Evolutionary conservation across 2,329 filamentous ascomycete species (phyloP), one percentile per base, ranked within the genome.

Genomic region (Xylariaceae sp.): DNA sequence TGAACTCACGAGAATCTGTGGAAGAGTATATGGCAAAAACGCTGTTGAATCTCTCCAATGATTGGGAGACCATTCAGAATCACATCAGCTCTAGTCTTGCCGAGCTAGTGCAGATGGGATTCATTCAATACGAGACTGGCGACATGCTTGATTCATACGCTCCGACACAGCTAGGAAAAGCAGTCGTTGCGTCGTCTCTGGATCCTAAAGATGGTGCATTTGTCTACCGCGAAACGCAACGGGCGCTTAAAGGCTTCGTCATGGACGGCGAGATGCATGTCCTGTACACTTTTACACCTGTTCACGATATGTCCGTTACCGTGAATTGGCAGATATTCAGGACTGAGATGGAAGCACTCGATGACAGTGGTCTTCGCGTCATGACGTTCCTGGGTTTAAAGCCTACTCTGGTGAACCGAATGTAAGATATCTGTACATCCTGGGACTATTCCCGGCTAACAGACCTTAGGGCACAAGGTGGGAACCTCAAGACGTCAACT

Each of bases 191-290:
- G 10, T 88, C 87, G 3, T 82, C 83, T 1, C 77, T 91, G 33
- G 81, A 86, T 44, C 87, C 86, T 0, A 85, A 89, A 51, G 87
- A 90, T 58, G 87, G 87, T 0, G 68, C 88, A 1, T 90, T 90
- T 58, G 76, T 90, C 15, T 74, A 90, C 58, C 74, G 80, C 41
- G 87, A 91, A 65, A 73, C 90, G 42, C 75, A 76, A 49, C 78
- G 78, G 56, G 85, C 87, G 0, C 73, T 90, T 2, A 74, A 78
- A 52, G 85, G 84, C 1, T 90, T 91, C 60, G 87, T 90, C 11
- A 84, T 91, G 80, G 86, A 90, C 61, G 84, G 86, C 4, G 87
- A 91, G 54, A 85, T 91, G 82, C 87, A 90, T 42, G 48, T 57
- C 31, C 51, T 59, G 30, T 91, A 90, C 63, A 83, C 82, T 35